phyloP scores from a whole-genome alignment of 2,329 filamentous ascomycete species.

The Grosmannia serpens region DNA sequence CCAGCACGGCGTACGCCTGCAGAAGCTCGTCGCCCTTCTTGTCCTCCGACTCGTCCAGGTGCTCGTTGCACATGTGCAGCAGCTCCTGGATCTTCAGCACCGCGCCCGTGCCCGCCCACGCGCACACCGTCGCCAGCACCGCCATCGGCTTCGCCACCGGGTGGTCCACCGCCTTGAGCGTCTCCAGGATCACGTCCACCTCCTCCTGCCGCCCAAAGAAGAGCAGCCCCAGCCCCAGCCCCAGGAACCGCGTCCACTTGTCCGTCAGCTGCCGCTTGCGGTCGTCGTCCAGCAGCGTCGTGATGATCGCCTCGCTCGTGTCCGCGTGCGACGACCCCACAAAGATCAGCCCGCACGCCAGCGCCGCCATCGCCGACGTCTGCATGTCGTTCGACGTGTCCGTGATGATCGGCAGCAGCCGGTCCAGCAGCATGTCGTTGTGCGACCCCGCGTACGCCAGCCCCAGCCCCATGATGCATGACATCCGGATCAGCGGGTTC shows the following conservation, averaged over 20 bases:
- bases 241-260: slow-evolving; percentile 97
- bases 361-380: slow-evolving; percentile 87
- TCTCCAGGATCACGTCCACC: slow-evolving; percentile 95
- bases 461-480: slow-evolving; percentile 91
- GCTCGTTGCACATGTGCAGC: slow-evolving; percentile 95
- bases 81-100: slow-evolving; percentile 96
- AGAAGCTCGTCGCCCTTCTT: slow-evolving; percentile 93
- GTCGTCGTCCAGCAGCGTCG: slow-evolving; percentile 87
- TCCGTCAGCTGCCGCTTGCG: slow-evolving; percentile 83
- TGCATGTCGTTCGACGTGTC: slow-evolving; percentile 87
- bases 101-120: slow-evolving; percentile 94
- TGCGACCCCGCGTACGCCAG: slow-evolving; percentile 91
- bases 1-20: slow-evolving; percentile 91
- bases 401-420: slow-evolving; percentile 74
- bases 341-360: slow-evolving; percentile 81
- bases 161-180: slow-evolving; percentile 91
- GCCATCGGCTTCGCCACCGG: slow-evolving; percentile 95
- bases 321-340: slow-evolving; percentile 88
- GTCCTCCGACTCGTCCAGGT: slow-evolving; percentile 86
- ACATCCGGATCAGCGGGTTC: slow-evolving; percentile 65
- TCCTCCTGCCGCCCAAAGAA: slow-evolving; percentile 97
- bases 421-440: slow-evolving; percentile 75
- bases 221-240: slow-evolving; percentile 79
- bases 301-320: slow-evolving; percentile 83
- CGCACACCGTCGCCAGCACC: slow-evolving; percentile 89